Evolutionary conservation across 83 land plant genomes (phyloP).

Genomic region (Diphasiastrum complanatum): DNA sequence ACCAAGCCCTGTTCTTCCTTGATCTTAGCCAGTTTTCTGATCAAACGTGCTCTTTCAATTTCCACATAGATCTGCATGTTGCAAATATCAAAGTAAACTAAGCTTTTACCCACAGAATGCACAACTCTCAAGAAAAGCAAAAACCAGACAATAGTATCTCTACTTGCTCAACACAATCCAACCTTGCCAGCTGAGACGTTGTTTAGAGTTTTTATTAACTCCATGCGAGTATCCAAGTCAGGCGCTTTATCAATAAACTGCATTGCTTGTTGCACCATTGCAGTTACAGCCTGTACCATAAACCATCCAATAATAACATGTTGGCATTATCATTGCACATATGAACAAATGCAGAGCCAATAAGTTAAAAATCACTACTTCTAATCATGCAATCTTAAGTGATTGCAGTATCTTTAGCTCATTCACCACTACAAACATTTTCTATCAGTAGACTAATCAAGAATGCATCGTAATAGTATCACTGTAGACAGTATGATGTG

Average conservation of each 20-base stretch:
- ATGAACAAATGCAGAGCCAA: too few species aligned
- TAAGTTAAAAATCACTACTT: too few species aligned
- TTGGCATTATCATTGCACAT: too few species aligned
- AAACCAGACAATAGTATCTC: neutral
- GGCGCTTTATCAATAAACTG: slow-evolving; percentile 95
- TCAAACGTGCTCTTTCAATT: slow-evolving; percentile 92
- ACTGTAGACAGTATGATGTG: too few species aligned
- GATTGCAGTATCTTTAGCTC: too few species aligned
- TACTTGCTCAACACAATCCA: neutral
- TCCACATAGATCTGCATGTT: slow-evolving; percentile 97
- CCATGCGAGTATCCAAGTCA: slow-evolving; percentile 71
- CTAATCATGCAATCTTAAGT: too few species aligned
- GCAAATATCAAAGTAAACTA: too few species aligned
- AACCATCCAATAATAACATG: too few species aligned
- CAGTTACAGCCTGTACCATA: slow-evolving; percentile 72
- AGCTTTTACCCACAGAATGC: too few species aligned
- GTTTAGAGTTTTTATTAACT: slow-evolving; percentile 88
- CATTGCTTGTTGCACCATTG: slow-evolving; percentile 99
- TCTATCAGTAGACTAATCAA: too few species aligned
- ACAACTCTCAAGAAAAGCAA: neutral
- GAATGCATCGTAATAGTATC: too few species aligned
- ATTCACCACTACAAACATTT: too few species aligned
- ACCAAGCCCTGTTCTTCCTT: slow-evolving; percentile 93
- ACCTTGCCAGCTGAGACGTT: slow-evolving; percentile 97
- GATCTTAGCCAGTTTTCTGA: slow-evolving; percentile 83